phyloP scores from a whole-genome alignment of 345 rosid species.

The Gossypium mustelinum region DNA sequence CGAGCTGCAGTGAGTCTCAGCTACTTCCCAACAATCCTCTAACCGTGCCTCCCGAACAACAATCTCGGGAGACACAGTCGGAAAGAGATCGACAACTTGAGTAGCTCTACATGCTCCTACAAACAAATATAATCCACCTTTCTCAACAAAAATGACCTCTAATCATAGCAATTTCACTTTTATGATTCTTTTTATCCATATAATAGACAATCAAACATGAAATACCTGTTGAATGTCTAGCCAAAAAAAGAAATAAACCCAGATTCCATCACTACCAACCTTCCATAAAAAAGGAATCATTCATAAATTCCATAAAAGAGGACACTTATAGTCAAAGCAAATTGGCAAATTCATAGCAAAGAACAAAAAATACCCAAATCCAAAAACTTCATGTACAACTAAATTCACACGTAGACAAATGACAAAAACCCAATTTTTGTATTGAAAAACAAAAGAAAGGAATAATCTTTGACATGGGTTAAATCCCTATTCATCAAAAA shows the following conservation, averaged over 20 bases:
- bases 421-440: background rate
- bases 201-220: background rate
- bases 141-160: too few species aligned
- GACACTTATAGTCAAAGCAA: background rate
- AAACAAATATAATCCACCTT: background rate
- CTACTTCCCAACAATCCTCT: slow-evolving; percentile 97
- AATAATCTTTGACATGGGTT: background rate
- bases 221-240: background rate
- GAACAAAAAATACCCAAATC: background rate
- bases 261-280: background rate
- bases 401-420: background rate
- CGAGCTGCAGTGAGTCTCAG: slow-evolving; percentile 91
- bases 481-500: background rate
- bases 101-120: slow-evolving; percentile 74
- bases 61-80: slow-evolving; percentile 67
- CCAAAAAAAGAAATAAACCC: background rate
- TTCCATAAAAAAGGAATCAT: background rate
- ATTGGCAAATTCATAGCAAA: background rate
- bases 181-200: background rate
- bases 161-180: background rate
- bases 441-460: background rate
- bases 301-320: background rate
- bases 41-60: slow-evolving; percentile 89
- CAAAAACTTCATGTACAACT: background rate
- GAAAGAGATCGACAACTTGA: slow-evolving; percentile 67